Evolutionary conservation across 352 stramenopile genomes (phyloP).

Genomic region (Elongisporangium anandrum): DNA sequence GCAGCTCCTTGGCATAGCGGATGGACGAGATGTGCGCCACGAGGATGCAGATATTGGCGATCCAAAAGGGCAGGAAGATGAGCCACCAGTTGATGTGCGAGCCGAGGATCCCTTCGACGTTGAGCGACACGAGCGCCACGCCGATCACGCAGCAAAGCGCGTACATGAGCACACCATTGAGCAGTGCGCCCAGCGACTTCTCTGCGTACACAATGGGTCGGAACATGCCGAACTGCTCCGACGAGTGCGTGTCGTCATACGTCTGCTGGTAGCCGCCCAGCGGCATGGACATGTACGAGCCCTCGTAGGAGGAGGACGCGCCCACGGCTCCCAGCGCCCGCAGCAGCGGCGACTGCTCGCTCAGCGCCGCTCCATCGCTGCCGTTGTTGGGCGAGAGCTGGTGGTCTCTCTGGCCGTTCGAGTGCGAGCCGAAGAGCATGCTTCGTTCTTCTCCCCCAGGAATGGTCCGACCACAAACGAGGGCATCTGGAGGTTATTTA

Average conservation of each 20-base stretch:
- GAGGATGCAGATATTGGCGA: conserved; percentile 60
- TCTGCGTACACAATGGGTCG: conserved; percentile 76
- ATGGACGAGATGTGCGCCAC: conserved; percentile 61
- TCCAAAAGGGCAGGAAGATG: conserved; percentile 77
- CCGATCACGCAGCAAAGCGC: conserved; percentile 69
- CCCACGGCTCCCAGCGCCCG: conserved; percentile 38
- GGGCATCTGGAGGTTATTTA: not conserved
- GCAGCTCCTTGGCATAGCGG: conserved; percentile 56
- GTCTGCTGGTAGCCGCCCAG: conserved; percentile 11
- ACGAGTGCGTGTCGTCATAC: conserved; percentile 13
- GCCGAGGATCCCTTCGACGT: conserved; percentile 70
- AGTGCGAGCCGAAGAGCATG: conserved; percentile 15
- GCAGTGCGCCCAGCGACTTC: conserved; percentile 61
- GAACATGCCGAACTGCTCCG: conserved; percentile 45
- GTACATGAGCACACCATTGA: conserved; percentile 78
- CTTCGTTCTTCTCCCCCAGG: not conserved
- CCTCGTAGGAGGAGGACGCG: conserved; percentile 56
- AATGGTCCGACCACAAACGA: not conserved
- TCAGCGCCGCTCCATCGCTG: conserved; percentile 10
- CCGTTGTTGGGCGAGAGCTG: conserved; percentile 5
- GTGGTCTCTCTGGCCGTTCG: conserved; percentile 2
- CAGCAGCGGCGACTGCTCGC: conserved; percentile 68
- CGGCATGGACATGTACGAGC: conserved; percentile 73
- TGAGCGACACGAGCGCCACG: conserved; percentile 67
- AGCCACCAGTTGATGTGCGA: conserved; percentile 74